Conservation (phyloP, 345 rosid species). For the Xanthoceras sorbifolium region DNA sequence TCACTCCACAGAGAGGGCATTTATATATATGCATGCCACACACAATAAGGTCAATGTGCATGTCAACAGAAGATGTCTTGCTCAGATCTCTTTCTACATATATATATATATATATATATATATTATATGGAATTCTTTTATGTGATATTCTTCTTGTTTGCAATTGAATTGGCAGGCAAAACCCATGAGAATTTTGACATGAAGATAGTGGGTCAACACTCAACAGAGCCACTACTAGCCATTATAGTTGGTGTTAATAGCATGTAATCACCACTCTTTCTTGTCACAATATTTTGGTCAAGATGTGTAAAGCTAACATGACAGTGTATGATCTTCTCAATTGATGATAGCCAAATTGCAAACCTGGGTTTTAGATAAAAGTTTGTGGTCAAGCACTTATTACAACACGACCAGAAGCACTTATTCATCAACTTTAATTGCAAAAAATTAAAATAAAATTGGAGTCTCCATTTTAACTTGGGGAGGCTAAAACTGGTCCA, state of each 20-base stretch:
- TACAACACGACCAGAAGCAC: too few species aligned
- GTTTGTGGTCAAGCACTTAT: slow-evolving; percentile 16
- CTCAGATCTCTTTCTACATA: not conserved
- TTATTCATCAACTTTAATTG: slow-evolving; percentile 1
- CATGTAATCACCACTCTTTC: slow-evolving; percentile 28
- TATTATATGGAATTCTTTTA: slow-evolving; percentile 12
- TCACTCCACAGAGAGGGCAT: not conserved
- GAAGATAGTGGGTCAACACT: slow-evolving; percentile 33
- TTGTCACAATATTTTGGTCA: slow-evolving; percentile 18
- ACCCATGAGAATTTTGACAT: slow-evolving; percentile 22
- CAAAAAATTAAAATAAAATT: not conserved
- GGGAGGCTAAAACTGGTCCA: slow-evolving; percentile 28
- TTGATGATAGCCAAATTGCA: slow-evolving; percentile 7
- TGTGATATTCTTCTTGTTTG: slow-evolving; percentile 27
- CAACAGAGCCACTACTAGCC: slow-evolving; percentile 20
- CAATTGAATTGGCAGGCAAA: slow-evolving; percentile 33
- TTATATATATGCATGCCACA: slow-evolving; percentile 17
- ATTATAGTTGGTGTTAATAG: slow-evolving; percentile 9
- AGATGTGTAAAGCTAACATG: not conserved
- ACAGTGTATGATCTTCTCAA: not conserved
- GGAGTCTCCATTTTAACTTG: not conserved
- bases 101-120: not conserved
- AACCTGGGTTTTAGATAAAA: not conserved
- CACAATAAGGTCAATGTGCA: not conserved
- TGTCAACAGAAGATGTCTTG: not conserved